Evolutionary conservation across 768 basidiomycete genomes (phyloP).

Genomic region (Rhodocollybia butyracea): DNA sequence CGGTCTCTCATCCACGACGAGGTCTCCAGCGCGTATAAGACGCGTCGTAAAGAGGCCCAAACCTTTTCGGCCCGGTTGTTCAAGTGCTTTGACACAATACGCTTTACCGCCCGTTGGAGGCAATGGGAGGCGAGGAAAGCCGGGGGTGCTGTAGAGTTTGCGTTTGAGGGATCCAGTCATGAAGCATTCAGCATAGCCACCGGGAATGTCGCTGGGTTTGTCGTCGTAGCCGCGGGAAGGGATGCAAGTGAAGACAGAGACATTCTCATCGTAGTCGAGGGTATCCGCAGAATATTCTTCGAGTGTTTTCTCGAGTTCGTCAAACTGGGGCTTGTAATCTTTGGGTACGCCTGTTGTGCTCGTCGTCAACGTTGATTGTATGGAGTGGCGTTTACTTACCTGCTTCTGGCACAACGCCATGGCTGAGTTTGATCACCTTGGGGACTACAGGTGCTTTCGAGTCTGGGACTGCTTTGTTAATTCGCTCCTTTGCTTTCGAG

Average conservation of each 20-base stretch:
- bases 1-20: too few relatives aligned
- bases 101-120: not conserved
- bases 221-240: not conserved
- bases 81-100: not conserved
- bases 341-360: not conserved
- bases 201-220: not conserved
- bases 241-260: not conserved
- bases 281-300: too few relatives aligned
- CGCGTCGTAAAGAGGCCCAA: constrained; percentile 28
- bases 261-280: not conserved
- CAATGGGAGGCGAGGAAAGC: not conserved
- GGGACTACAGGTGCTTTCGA: not conserved
- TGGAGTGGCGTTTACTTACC: not conserved
- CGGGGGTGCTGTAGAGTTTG: not conserved
- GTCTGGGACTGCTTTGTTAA: not conserved
- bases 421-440: not conserved
- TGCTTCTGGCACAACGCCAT: not conserved
- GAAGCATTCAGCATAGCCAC: not conserved
- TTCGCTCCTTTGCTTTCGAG: not conserved
- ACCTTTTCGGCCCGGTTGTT: not conserved
- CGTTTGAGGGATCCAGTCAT: not conserved
- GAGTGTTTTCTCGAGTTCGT: not conserved
- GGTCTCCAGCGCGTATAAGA: constrained; percentile 23
- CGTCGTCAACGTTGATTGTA: not conserved
- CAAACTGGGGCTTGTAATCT: not conserved